Evolutionary conservation across 208 protist species (phyloP), one percentile per base, ranked within the genome.

Genomic region (Novymonas esmeraldas): DNA sequence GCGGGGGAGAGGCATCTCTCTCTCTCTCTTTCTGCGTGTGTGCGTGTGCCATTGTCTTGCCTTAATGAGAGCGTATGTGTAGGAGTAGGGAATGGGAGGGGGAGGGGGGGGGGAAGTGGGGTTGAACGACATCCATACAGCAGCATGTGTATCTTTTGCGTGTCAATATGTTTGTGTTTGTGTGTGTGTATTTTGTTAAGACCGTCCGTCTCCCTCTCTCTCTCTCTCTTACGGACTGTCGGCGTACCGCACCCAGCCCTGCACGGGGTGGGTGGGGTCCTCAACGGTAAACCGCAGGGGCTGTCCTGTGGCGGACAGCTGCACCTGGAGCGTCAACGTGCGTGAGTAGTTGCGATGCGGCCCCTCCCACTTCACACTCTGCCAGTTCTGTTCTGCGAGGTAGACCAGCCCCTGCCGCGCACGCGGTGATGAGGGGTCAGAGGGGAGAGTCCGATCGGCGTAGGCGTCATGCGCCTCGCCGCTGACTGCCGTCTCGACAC

Each of bases 321-420:
- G 31, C 41, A 69, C 63, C 16, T n/a, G 26, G 20, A 81, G 49
- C 26, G 62, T 62, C 44, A 82, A 26, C 48, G 38, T 20, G 1
- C 77, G 64, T 18, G 71, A 76, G 62, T 90, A 89, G 77, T 95
- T 92, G 63, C 91, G 84, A 57, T 79, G 75, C 18, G 90, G 90
- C 5, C 29, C 64, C 6, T 80, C 77, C 90, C 90, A 96, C 26
- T 28, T 61, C 14, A 29, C 55, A 63, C 83, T 92, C 18, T 78
- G 66, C 90, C 90, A 96, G 76, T 96, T 96, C 68, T 96, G 90
- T 78, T 96, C 87, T 28, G 84, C 90, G 2, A 96, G 41, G 42
- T 78, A 78, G 29, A 94, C 74, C 13, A 31, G 33, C 2, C 50
- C 57, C 20, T 44, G 39, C 26, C 33, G 18, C 46, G 13, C 26